Evolutionary conservation across 805 yeast genomes (phyloP).

Genomic region (Candida caryicola): DNA sequence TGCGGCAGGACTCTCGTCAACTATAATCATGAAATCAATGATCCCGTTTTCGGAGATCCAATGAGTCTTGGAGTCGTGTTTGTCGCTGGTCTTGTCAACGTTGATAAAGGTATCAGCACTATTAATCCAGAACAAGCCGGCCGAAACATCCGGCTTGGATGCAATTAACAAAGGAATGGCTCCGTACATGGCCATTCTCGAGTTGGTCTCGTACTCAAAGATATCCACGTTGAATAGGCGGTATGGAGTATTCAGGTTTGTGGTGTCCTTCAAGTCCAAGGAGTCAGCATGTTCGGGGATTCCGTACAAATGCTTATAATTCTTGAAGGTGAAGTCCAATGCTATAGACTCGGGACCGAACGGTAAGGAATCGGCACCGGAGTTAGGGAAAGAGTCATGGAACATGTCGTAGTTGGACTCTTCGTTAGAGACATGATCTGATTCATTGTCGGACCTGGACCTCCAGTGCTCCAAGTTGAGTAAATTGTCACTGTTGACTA

Average conservation of each 20-base stretch:
- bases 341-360: constrained; percentile 90
- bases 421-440: constrained; percentile 45
- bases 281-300: constrained; percentile 95
- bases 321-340: constrained; percentile 65
- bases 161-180: constrained; percentile 86
- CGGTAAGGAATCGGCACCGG: constrained; percentile 61
- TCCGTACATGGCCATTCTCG: constrained; percentile 92
- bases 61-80: constrained; percentile 53
- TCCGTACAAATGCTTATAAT: constrained; percentile 73
- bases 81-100: constrained; percentile 40
- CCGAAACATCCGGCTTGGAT: constrained; percentile 51
- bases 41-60: constrained; percentile 94
- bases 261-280: constrained; percentile 69
- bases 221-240: constrained; percentile 91
- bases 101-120: constrained; percentile 92
- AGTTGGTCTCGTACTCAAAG: constrained; percentile 83
- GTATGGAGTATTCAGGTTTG: constrained; percentile 61
- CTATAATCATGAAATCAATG: constrained; percentile 67
- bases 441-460: constrained; percentile 25
- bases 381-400: constrained; percentile 67
- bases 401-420: constrained; percentile 70
- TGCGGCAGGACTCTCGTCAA: constrained; percentile 55
- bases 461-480: constrained; percentile 85
- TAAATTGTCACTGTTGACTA: constrained; percentile 65
- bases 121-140: constrained; percentile 89